Evolutionary conservation across 148 eudicot genomes (phyloP).

Genomic region (Selenicereus undatus): DNA sequence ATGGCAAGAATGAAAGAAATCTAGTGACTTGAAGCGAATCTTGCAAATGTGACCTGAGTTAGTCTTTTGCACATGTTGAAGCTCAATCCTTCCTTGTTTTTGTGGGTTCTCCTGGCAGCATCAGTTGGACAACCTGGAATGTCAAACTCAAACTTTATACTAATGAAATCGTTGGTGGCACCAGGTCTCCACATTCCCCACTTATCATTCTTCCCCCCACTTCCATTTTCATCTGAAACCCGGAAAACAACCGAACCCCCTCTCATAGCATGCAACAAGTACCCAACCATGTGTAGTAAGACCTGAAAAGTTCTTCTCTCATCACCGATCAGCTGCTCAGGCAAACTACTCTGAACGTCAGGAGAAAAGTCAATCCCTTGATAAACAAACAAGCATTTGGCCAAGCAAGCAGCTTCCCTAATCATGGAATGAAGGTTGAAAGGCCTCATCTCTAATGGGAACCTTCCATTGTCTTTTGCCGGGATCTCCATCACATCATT

Average conservation of each 20-base stretch:
- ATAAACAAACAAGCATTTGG: constrained; percentile 61
- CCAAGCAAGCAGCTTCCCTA: constrained; percentile 71
- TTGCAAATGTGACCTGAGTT: constrained; percentile 57
- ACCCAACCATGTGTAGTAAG: constrained; percentile 82
- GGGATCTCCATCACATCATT: constrained; percentile 78
- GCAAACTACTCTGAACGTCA: constrained; percentile 64
- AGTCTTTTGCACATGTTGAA: constrained; percentile 77
- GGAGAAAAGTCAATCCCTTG: constrained; percentile 47
- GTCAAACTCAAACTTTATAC: constrained; percentile 66
- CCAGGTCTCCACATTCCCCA: constrained; percentile 57
- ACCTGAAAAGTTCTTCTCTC: constrained; percentile 83
- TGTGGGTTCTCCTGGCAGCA: constrained; percentile 28
- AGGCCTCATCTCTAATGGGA: constrained; percentile 56
- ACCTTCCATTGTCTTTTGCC: constrained; percentile 50
- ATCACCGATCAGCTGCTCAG: constrained; percentile 69
- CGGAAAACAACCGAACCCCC: constrained; percentile 52
- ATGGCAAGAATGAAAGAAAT: not conserved
- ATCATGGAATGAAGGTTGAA: constrained; percentile 64
- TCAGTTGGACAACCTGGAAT: constrained; percentile 32
- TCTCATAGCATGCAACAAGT: constrained; percentile 45
- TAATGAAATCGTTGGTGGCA: constrained; percentile 46
- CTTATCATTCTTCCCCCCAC: constrained; percentile 53
- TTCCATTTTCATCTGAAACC: constrained; percentile 46
- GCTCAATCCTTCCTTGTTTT: constrained; percentile 67
- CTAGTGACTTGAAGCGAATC: not conserved